Base-by-base conservation (phyloP, 176 grass and related monocot genomes). In the Typha latifolia region DNA sequence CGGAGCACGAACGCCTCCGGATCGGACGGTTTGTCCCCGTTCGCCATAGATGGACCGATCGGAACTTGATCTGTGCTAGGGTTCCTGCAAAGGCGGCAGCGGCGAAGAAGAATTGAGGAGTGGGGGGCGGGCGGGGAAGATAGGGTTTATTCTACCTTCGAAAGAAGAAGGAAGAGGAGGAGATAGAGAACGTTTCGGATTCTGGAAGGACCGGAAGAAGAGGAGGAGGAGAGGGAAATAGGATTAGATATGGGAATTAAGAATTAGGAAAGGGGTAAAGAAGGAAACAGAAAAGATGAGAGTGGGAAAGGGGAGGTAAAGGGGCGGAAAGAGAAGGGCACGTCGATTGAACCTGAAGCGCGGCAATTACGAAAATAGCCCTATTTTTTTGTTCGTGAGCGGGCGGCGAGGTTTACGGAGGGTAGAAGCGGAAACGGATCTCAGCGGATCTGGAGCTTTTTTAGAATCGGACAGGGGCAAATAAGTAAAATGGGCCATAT, bases 1-100 rank as follows among this genome's bases (percentile, higher is more conserved):
- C 89, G 86, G 32, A 97, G 78, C 73, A 97, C 89, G 73, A 72
- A 97, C 26, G 77, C 65, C 34, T 76, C 85, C 52, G 63, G 32
- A 65, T 34, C 63, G 63, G 63, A 47, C 13, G 63, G 14, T 12
- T 27, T 27, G 63, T 65, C 63, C 32, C 63, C 63, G 63, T 65
- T 65, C 32, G 32, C 63, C 63, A 65, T 65, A 6, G 14, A 32
- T 32, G 21, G 18, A 9, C 16, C 8, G 53, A 59, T 22, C 5
- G 53, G 57, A 19, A 12, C 21, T 12, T 10, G 21, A 23, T 22
- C 23, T 23, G 26, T 11, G 20, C 29, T 65, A 47, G 63, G 32
- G 32, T 18, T 16, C 63, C 29, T 32, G 14, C 63, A n/a, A 15
- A 12, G 16, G 63, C 63, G 1, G 8, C 29, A 29, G 31, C 29